Evolutionary conservation across 305 asterid species (phyloP).

Genomic region (Fraxinus latifolia): DNA sequence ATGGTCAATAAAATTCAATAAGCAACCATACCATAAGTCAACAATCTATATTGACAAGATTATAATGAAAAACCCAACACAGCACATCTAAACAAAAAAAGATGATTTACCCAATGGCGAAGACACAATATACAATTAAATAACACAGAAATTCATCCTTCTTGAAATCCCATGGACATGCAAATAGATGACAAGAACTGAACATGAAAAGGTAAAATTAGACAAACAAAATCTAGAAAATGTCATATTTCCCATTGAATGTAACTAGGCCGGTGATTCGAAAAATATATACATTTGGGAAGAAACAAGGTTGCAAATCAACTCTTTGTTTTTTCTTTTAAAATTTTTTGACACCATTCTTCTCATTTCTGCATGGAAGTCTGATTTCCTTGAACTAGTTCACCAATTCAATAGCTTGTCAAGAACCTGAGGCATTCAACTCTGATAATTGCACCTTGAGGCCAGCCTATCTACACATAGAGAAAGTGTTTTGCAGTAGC

Average conservation of each 20-base stretch:
- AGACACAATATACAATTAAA: slow-evolving; percentile 12
- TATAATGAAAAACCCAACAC: neutral
- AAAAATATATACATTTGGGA: neutral
- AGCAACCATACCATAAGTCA: slow-evolving; percentile 9
- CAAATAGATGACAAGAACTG: neutral
- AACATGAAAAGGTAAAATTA: neutral
- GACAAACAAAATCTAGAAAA: neutral
- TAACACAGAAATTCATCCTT: neutral
- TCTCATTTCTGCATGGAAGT: neutral
- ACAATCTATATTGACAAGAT: neutral
- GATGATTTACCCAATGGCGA: neutral
- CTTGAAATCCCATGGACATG: neutral
- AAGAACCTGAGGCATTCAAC: neutral
- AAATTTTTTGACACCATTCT: neutral
- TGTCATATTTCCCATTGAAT: slow-evolving; percentile 4
- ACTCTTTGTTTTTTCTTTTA: neutral
- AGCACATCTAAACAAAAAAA: neutral
- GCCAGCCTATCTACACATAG: neutral
- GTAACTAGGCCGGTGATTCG: slow-evolving; percentile 12
- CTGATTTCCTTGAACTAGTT: neutral
- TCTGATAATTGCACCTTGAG: neutral
- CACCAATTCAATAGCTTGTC: neutral
- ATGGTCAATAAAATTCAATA: slow-evolving; percentile 11
- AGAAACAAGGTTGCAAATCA: neutral
- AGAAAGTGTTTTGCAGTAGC: neutral